Percentiles rank a stretch among this genome's conserved stretches.
Evolutionary conservation across 2,329 filamentous ascomycete genomes (phyloP).

Genomic region (Fusarium oxysporum): DNA sequence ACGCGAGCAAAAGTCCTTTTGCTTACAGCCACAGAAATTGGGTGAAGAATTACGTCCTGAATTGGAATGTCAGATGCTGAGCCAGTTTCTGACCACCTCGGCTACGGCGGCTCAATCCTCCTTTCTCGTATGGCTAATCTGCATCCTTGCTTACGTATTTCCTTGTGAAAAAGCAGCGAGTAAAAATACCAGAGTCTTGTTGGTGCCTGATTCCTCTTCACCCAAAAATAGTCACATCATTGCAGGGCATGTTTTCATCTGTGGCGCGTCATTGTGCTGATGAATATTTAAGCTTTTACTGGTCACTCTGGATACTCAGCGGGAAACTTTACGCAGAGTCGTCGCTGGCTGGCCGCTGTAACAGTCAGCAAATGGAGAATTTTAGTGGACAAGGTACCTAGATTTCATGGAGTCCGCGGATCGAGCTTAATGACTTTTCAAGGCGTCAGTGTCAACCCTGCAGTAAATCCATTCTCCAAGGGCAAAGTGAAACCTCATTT

Average conservation of each 20-base stretch:
- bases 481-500: background rate
- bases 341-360: background rate
- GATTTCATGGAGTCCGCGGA: background rate
- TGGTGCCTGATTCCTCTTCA: background rate
- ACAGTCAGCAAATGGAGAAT: background rate
- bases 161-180: background rate
- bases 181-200: background rate
- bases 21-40: background rate
- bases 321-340: background rate
- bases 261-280: background rate
- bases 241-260: background rate
- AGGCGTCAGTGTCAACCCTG: constrained; percentile 5
- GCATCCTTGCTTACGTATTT: background rate
- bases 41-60: background rate
- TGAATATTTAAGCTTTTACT: background rate
- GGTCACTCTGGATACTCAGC: background rate
- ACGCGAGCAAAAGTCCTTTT: background rate
- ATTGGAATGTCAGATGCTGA: constrained; percentile 10
- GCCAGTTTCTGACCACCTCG: constrained; percentile 15
- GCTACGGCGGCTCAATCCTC: constrained; percentile 23
- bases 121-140: constrained; percentile 25
- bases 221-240: background rate
- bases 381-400: background rate
- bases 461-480: background rate
- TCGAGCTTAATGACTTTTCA: background rate